Evolutionary conservation across 257 asterid species (phyloP).

Genomic region (Schizonepeta tenuifolia): DNA sequence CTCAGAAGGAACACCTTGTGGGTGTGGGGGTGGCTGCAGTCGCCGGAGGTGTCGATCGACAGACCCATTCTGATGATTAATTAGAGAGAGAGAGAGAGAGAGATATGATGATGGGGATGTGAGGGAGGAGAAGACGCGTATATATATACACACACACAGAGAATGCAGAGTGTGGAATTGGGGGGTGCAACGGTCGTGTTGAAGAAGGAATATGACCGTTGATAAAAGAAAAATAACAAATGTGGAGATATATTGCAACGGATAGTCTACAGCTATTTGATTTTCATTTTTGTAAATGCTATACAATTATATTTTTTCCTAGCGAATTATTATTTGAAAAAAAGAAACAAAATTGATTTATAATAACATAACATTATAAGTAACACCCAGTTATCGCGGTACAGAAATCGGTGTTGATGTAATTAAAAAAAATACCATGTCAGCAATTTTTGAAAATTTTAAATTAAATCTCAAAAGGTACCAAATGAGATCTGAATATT

Average conservation of each 20-base stretch:
- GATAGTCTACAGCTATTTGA: slow-evolving; percentile 8
- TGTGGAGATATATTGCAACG: slow-evolving; percentile 31
- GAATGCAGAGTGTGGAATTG: not conserved
- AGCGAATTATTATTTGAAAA: too few relatives aligned
- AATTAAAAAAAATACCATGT: too few relatives aligned
- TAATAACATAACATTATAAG: too few relatives aligned
- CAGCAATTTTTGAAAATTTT: too few relatives aligned
- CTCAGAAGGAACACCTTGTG: slow-evolving; percentile 62
- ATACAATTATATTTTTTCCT: too few relatives aligned
- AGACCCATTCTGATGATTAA: slow-evolving; percentile 33
- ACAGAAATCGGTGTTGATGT: too few relatives aligned
- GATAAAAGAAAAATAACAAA: not conserved
- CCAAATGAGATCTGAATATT: too few relatives aligned
- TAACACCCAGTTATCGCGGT: too few relatives aligned
- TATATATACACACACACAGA: not conserved
- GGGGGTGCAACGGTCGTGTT: slow-evolving; percentile 44
- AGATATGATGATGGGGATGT: slow-evolving; percentile 4
- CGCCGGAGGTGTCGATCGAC: slow-evolving; percentile 42
- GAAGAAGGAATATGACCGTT: slow-evolving; percentile 45
- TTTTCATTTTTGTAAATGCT: not conserved
- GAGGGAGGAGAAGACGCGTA: slow-evolving; percentile 12
- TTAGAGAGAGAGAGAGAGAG: not conserved
- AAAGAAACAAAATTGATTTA: too few relatives aligned
- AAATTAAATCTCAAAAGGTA: too few relatives aligned
- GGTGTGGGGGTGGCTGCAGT: slow-evolving; percentile 43